Base-by-base conservation (phyloP, 306 rosid species). In the Cicer arietinum region DNA sequence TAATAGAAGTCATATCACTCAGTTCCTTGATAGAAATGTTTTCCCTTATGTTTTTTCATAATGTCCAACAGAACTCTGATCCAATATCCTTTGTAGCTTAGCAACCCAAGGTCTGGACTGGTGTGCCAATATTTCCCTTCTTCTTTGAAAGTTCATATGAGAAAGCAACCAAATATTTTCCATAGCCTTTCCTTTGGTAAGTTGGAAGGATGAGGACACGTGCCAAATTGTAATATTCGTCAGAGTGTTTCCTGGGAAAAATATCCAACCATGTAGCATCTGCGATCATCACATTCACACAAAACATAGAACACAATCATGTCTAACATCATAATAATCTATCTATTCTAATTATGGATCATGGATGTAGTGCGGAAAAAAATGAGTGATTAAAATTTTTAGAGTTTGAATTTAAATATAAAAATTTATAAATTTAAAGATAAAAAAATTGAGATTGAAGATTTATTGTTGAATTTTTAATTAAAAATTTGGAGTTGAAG, bases 211-310 rank as follows among this genome's bases (percentile, higher is more conserved):
- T 92, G 78, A 95, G 97, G 79, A 95, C 92, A 80, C 98, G 92
- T 14, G 99, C 99, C 86, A 95, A 81, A 68, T 95, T 95, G 83
- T 95, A 95, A 56, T 98, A 95, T 67, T 95, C 98, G 87, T 95
- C 99, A 0, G 99, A 95, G 85, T 95, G 99, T 73, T 95, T 95
- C 99, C 98, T 95, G 92, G 44, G 99, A 92, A 78, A 95, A 95
- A 84, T 95, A 95, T 79, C 99, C 99, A 77, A 95, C 99, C 99
- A 95, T 92, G 86, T 95, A 98, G 82, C 99, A 95, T 72, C 99
- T 98, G 66, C 98, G 89, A 80, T 95, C 99, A 85, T 95, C 99
- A 59, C 99, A 95, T 82, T 95, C 97, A 72, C 99, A 95, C 71
- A 92, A 79, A 75, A 95, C 86, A 79, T 95, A 95, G 83, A 95